Evolutionary conservation across 495 filamentous ascomycete genomes (phyloP).

Genomic region (Lepraria neglecta): DNA sequence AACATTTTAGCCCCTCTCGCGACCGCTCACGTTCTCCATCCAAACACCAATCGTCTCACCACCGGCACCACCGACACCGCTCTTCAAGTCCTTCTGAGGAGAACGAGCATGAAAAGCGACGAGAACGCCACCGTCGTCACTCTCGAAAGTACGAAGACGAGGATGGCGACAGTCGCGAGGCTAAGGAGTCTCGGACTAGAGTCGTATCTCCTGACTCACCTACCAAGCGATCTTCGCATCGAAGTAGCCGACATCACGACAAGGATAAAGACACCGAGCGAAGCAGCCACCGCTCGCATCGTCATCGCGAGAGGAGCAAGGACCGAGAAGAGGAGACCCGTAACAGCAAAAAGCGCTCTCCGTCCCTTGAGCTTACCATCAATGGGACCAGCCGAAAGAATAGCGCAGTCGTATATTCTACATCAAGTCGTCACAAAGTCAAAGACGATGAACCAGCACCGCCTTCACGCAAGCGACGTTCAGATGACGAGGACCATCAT

Average conservation of each 20-base stretch:
- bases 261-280: conserved; percentile 33
- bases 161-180: conserved; percentile 38
- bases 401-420: conserved; percentile 7
- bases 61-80: conserved; percentile 52
- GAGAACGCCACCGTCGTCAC: conserved; percentile 41
- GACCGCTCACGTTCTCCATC: conserved; percentile 38
- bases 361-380: conserved; percentile 23
- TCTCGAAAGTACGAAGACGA: conserved; percentile 45
- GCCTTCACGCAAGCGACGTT: conserved; percentile 24
- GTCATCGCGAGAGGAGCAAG: conserved; percentile 46
- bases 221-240: conserved; percentile 45
- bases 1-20: conserved; percentile 28
- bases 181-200: conserved; percentile 30
- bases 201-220: conserved; percentile 43
- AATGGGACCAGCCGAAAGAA: conserved; percentile 20
- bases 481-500: conserved; percentile 39
- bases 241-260: conserved; percentile 46
- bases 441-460: conserved; percentile 18
- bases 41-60: conserved; percentile 46
- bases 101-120: conserved; percentile 44
- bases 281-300: conserved; percentile 39
- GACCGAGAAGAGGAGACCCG: conserved; percentile 40
- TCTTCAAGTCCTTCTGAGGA: conserved; percentile 46
- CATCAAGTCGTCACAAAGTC: conserved; percentile 5
- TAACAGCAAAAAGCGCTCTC: conserved; percentile 20